phyloP scores from a whole-genome alignment of 345 rosid genomes.

The Corchorus capsularis region DNA sequence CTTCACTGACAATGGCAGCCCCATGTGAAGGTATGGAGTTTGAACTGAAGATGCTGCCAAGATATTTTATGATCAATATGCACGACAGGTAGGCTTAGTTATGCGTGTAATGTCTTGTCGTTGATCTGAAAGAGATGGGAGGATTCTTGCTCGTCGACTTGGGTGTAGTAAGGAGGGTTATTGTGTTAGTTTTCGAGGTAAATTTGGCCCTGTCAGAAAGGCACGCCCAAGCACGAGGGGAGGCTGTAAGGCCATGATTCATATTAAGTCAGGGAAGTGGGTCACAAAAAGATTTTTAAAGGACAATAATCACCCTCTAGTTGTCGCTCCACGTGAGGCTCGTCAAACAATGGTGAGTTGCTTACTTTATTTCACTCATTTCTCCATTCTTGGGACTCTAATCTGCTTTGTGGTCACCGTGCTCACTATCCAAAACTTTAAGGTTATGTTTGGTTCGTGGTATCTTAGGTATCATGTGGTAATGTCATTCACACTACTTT shows the following conservation, averaged over 20 bases:
- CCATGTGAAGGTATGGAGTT: conserved; percentile 84
- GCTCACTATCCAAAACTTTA: background rate
- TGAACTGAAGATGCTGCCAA: conserved; percentile 88
- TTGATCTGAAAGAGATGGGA: conserved; percentile 88
- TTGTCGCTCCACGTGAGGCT: conserved; percentile 71
- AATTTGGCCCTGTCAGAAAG: conserved; percentile 67
- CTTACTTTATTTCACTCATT: background rate
- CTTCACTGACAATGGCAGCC: conserved; percentile 36
- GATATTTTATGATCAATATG: conserved; percentile 81
- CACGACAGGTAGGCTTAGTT: conserved; percentile 74
- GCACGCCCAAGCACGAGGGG: conserved; percentile 76
- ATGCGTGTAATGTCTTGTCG: conserved; percentile 98
- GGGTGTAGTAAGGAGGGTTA: conserved; percentile 95
- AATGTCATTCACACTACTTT: too few species aligned
- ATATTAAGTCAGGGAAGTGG: conserved; percentile 86
- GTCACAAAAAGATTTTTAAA: conserved; percentile 74
- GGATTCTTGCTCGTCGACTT: conserved; percentile 82
- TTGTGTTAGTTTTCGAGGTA: conserved; percentile 77
- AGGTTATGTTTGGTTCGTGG: too few species aligned
- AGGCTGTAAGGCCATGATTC: conserved; percentile 95
- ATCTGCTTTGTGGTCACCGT: conserved; percentile 6
- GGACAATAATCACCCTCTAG: conserved; percentile 89
- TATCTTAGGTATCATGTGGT: too few species aligned
- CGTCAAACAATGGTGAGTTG: conserved; percentile 76
- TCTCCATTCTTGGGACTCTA: conserved; percentile 9